Conservation (phyloP, 495 filamentous ascomycete genomes). For the Aspergillus asperescens region DNA sequence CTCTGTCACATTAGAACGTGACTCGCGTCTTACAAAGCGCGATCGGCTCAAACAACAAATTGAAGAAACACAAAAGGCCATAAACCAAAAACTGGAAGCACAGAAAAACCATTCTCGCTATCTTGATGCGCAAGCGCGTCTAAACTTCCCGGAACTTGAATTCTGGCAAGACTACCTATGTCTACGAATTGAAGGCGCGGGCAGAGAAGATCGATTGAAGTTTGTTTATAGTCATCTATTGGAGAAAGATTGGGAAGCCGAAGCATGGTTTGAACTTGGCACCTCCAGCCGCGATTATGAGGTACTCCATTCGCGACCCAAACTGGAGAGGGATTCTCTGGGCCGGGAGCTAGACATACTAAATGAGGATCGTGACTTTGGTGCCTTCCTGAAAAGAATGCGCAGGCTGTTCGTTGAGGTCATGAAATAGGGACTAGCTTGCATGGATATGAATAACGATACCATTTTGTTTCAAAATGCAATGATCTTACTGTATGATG, state of each 20-base stretch:
- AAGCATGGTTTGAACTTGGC: constrained; percentile 89
- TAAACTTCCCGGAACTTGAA: constrained; percentile 84
- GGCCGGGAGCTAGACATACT: constrained; percentile 63
- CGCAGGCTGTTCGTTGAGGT: constrained; percentile 69
- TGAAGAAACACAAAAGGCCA: constrained; percentile 64
- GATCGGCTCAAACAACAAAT: constrained; percentile 76
- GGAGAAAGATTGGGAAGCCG: constrained; percentile 81
- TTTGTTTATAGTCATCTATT: constrained; percentile 82
- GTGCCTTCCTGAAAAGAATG: constrained; percentile 83
- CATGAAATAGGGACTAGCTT: constrained; percentile 37
- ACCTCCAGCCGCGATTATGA: constrained; percentile 78
- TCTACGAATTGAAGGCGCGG: constrained; percentile 83
- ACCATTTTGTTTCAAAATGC: not conserved
- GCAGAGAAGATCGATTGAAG: constrained; percentile 76
- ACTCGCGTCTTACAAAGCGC: constrained; percentile 64
- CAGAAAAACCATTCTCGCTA: constrained; percentile 58
- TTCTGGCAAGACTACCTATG: constrained; percentile 94
- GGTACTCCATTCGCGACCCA: constrained; percentile 71
- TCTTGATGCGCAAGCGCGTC: constrained; percentile 70
- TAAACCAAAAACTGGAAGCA: constrained; percentile 55
- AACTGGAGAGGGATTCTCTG: constrained; percentile 67
- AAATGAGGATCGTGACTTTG: constrained; percentile 81
- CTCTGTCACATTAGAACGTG: constrained; percentile 66
- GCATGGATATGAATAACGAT: constrained; percentile 10
- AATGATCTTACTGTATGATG: not conserved